A percentile compares a stretch with the other conserved stretches of the same genome.
phyloP scores from a whole-genome alignment of 805 yeast species.

The Zygosaccharomyces rouxii region DNA sequence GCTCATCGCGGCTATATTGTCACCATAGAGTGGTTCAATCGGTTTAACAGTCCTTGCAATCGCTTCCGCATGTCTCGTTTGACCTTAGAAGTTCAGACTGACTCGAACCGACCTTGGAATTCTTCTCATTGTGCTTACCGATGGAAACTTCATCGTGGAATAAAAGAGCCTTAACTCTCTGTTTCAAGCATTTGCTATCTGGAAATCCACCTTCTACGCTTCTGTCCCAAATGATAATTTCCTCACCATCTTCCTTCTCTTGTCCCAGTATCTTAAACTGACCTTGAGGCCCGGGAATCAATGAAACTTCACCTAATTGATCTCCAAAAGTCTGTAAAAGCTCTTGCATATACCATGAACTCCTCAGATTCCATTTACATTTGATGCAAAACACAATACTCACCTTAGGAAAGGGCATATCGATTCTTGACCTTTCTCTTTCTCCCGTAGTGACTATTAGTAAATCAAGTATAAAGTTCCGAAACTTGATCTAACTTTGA shows the following conservation, averaged over 20 bases:
- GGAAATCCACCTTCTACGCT: constrained; percentile 70
- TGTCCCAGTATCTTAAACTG: constrained; percentile 52
- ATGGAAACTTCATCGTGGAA: constrained; percentile 18
- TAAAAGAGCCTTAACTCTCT: constrained; percentile 50
- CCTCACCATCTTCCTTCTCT: constrained; percentile 34
- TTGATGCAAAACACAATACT: constrained; percentile 71
- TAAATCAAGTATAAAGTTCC: background rate
- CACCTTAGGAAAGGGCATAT: constrained; percentile 52
- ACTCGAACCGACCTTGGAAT: constrained; percentile 13
- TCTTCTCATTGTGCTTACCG: constrained; percentile 25
- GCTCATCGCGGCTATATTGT: background rate
- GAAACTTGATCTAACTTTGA: background rate
- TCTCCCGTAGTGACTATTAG: background rate
- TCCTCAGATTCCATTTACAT: constrained; percentile 86
- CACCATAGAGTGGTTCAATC: background rate
- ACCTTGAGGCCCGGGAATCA: constrained; percentile 48
- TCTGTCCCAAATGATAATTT: constrained; percentile 56
- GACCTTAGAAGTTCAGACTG: constrained; percentile 2
- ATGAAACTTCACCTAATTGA: constrained; percentile 50
- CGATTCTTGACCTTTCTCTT: background rate
- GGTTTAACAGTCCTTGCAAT: constrained; percentile 1
- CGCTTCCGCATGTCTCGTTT: background rate
- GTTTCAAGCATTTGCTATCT: constrained; percentile 74
- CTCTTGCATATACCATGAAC: constrained; percentile 85
- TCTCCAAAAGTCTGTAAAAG: constrained; percentile 73